Base-by-base conservation (phyloP, 2,329 filamentous ascomycete genomes). In the Didymella glomerata region DNA sequence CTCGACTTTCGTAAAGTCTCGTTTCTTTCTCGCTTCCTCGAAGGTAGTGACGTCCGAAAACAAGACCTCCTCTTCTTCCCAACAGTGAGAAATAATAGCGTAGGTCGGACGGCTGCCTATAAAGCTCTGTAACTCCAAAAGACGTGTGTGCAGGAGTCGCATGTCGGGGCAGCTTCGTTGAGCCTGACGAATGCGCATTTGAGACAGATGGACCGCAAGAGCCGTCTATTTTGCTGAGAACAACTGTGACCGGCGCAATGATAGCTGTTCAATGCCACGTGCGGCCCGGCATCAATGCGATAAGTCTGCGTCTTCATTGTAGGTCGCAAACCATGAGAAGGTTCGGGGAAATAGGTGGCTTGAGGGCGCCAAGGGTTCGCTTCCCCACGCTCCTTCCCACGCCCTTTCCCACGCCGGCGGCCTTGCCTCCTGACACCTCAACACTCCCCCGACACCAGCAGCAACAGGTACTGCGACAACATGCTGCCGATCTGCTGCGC, bases 41-140 rank as follows among this genome's bases (percentile, higher is more conserved):
- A 61, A n/a, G n/a, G 68, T 41, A 0, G 13, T 3, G 2, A 68
- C 14, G 38, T 70, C 68, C 2, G 62, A 51, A 18, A 63, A 65
- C 0, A 61, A 10, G 1, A 68, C 61, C 22, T 69, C 61, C 3
- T 65, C 62, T 1, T 60, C 57, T 1, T 48, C 52, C 62, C 65
- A 69, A 22, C 60, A 67, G 47, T 69, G 66, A 1, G 63, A 67
- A 0, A 67, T 47, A 6, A 70, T 67, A 2, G 61, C 67, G n/a
- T 68, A 67, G 1, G 56, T 40, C 10, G 66, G 63, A 0, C 50
- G 18, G 0, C 62, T n/a, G 7, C 48, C 46, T 10, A 65, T 27
- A 28, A 67, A 67, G 1, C 50, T 46, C 22, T 60, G 25, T 10
- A 67, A 38, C 38, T 56, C 18, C 0, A 68, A 24, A 0, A 44